Conservation (phyloP, 306 rosid species). For the Morella rubra region DNA sequence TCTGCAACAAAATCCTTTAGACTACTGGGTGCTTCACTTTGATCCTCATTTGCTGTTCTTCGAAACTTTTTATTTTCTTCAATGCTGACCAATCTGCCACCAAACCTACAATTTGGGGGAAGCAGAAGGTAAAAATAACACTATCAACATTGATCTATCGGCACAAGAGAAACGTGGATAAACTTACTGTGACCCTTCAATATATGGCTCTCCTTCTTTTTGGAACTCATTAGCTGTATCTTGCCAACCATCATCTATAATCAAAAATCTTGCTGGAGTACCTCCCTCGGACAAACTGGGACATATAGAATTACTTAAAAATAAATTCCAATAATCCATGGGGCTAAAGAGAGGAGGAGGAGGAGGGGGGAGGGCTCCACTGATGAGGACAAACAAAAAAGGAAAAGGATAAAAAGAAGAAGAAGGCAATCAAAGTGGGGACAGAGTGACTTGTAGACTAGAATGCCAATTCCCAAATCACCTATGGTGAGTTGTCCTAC, state of each 20-base stretch:
- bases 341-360: background rate
- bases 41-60: constrained; percentile 13
- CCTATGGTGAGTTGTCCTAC: background rate
- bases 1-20: constrained; percentile 43
- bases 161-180: background rate
- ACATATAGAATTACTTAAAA: background rate
- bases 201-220: constrained; percentile 44
- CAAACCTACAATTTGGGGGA: constrained; percentile 33
- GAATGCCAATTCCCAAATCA: background rate
- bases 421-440: background rate
- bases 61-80: constrained; percentile 38
- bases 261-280: constrained; percentile 43
- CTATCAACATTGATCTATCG: background rate
- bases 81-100: constrained; percentile 42
- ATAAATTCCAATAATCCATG: background rate
- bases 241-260: constrained; percentile 49
- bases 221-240: constrained; percentile 41
- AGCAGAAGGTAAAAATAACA: constrained; percentile 1
- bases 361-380: background rate
- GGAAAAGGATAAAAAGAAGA: background rate
- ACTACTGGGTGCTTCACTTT: constrained; percentile 31
- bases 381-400: background rate
- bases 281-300: constrained; percentile 45
- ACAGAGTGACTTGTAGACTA: background rate
- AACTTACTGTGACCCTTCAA: constrained; percentile 48